These are phyloP conservation scores for Cucurbita ficifolia DNA, from an alignment of 306 rosid genomes.

Conservation along the genomic window DNA sequence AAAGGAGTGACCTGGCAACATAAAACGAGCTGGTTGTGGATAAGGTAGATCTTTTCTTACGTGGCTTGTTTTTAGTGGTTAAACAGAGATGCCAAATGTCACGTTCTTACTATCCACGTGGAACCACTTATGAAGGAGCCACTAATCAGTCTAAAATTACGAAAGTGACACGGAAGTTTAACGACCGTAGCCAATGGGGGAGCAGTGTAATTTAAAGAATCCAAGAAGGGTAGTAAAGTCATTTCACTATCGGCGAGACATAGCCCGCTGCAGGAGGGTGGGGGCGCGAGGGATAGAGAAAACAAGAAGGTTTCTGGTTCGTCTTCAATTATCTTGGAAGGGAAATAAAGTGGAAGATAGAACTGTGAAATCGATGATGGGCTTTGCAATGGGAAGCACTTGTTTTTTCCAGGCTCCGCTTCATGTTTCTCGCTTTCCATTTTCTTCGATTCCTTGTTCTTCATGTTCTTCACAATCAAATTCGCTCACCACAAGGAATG, in stretches of 20 bases:
- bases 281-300: not conserved
- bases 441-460: slow-evolving; percentile 5
- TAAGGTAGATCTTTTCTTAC: not conserved
- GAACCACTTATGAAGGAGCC: not conserved
- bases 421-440: slow-evolving; percentile 11
- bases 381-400: slow-evolving; percentile 24
- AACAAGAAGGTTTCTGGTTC: not conserved
- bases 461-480: not conserved
- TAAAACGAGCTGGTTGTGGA: slow-evolving; percentile 2
- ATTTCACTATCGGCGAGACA: not conserved
- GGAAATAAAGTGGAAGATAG: not conserved
- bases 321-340: not conserved
- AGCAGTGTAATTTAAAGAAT: not conserved
- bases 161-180: not conserved
- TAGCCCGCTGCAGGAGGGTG: not conserved
- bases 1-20: slow-evolving; percentile 6
- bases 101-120: not conserved
- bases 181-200: too few relatives aligned
- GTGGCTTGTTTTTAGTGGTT: slow-evolving; percentile 16
- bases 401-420: slow-evolving; percentile 32
- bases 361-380: slow-evolving; percentile 15
- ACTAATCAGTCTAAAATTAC: slow-evolving; percentile 1
- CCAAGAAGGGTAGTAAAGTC: not conserved
- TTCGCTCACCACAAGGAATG: slow-evolving; percentile 8
- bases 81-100: not conserved